Evolutionary conservation across 352 stramenopile genomes (phyloP).

Genomic region (Phytophthora multivora): DNA sequence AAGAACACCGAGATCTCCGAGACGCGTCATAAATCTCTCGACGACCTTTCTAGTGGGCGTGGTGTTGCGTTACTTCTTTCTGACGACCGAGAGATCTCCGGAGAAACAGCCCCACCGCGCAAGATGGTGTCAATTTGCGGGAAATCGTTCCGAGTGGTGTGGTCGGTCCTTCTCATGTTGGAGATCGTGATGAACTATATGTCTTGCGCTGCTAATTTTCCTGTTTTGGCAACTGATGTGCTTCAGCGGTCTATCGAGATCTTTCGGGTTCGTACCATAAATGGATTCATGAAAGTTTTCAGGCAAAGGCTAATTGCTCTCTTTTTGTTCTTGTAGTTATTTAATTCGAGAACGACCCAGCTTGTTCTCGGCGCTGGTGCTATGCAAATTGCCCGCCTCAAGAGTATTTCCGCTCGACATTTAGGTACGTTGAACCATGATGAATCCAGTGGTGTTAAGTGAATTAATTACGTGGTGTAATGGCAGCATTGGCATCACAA

Average conservation of each 20-base stretch:
- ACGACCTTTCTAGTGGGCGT: constrained; percentile 91
- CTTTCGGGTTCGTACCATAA: constrained; percentile 60
- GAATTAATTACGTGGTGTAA: constrained; percentile 5
- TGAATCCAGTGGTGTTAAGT: background rate
- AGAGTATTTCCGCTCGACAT: constrained; percentile 97
- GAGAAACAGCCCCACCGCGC: constrained; percentile 67
- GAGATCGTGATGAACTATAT: constrained; percentile 97
- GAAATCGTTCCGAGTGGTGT: constrained; percentile 94
- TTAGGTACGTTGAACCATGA: constrained; percentile 54
- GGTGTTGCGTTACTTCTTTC: constrained; percentile 79
- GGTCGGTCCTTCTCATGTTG: constrained; percentile 94
- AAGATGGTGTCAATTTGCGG: constrained; percentile 92
- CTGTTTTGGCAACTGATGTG: constrained; percentile 93
- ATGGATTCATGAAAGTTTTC: background rate
- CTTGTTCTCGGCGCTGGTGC: constrained; percentile 96
- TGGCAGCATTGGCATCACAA: constrained; percentile 93
- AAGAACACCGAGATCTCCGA: constrained; percentile 93
- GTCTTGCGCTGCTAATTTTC: constrained; percentile 93
- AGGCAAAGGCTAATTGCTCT: constrained; percentile 6
- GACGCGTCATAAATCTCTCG: constrained; percentile 89
- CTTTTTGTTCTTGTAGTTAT: constrained; percentile 76
- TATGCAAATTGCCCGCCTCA: constrained; percentile 96
- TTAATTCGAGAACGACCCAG: constrained; percentile 96
- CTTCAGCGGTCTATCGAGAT: constrained; percentile 94
- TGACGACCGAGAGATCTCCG: constrained; percentile 67